These are phyloP conservation scores for Venturiaceae sp. DNA, from an alignment of 2,329 filamentous ascomycete genomes.

Conservation along the genomic window DNA sequence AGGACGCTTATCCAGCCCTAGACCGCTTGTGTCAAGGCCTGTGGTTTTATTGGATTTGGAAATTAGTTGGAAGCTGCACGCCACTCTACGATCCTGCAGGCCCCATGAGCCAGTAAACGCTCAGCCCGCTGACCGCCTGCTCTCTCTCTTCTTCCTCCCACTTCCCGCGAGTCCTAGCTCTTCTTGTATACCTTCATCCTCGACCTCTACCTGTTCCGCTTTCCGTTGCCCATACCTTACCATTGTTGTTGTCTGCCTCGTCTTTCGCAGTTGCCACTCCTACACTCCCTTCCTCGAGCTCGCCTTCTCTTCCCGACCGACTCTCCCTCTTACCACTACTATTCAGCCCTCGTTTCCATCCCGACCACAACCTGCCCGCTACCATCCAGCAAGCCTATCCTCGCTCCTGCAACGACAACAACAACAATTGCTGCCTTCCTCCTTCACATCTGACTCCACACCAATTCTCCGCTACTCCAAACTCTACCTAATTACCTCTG, in stretches of 20 bases:
- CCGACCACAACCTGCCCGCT: neutral
- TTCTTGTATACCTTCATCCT: neutral
- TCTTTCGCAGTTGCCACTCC: neutral
- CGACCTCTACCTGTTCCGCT: neutral
- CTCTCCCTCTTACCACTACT: neutral
- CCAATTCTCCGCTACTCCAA: neutral
- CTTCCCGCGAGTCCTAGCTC: neutral
- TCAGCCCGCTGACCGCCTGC: neutral
- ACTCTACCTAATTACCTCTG: neutral
- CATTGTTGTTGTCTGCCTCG: slow-evolving; percentile 1
- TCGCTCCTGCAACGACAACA: neutral
- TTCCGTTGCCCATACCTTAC: neutral
- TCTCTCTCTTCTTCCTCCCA: neutral
- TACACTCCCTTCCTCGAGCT: neutral
- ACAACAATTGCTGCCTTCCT: neutral
- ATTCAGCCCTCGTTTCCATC: neutral
- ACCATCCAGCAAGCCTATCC: too few species aligned
- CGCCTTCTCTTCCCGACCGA: neutral
- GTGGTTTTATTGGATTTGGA: neutral
- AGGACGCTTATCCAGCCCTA: neutral
- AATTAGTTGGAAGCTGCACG: neutral
- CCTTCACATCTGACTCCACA: neutral
- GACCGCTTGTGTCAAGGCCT: neutral
- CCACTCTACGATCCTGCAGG: neutral
- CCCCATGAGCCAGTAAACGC: neutral